Base-by-base conservation (phyloP, 2,329 filamentous ascomycete species). In the Talaromyces piceae region DNA sequence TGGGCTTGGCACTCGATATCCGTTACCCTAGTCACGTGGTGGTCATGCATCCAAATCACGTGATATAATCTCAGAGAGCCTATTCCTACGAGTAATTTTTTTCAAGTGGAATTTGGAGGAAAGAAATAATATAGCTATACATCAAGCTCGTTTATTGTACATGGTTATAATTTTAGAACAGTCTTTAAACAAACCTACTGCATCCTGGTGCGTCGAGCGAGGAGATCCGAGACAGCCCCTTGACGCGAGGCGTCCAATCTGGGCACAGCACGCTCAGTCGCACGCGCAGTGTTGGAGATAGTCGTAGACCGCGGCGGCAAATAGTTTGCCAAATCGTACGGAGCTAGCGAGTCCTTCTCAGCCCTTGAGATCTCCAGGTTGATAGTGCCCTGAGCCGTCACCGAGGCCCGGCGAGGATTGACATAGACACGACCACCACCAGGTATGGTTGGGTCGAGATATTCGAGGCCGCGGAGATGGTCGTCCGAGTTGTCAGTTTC, bases 341-440 rank as follows among this genome's bases (percentile, higher is more conserved):
- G 65, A 13, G 65, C 61, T 54, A 67, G 67, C 6, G 64, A 50
- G 16, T 59, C 59, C n/a, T 62, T 56, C 33, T 60, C 65, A 11
- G 67, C 66, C 26, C 65, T 63, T 51, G 60, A 61, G 18, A 63
- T 65, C 12, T 61, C 57, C 44, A 78, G 64, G 4, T 59, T 58
- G 51, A 78, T 69, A 31, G 66, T 67, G 30, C 75, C 75, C 9
- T 69, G 60, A 18, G 73, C 67, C 53, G 75, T 67, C 28, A 78
- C 63, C 41, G 60, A 63, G 20, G 75, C 78, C 37, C 69, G 71
- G 41, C 67, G 63, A 1, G 78, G 74, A 16, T 72, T 69, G 22
- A 78, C 74, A 67, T 70, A 74, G 50, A 79, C 64, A 58, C 80
- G 81, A 51, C 71, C 72, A 49, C 79, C 79, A 43, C 78, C 78